A percentile compares a stretch with the other conserved stretches of the same genome.
Conservation (phyloP, 2,329 filamentous ascomycete genomes). For the Macroventuria anomochaeta region DNA sequence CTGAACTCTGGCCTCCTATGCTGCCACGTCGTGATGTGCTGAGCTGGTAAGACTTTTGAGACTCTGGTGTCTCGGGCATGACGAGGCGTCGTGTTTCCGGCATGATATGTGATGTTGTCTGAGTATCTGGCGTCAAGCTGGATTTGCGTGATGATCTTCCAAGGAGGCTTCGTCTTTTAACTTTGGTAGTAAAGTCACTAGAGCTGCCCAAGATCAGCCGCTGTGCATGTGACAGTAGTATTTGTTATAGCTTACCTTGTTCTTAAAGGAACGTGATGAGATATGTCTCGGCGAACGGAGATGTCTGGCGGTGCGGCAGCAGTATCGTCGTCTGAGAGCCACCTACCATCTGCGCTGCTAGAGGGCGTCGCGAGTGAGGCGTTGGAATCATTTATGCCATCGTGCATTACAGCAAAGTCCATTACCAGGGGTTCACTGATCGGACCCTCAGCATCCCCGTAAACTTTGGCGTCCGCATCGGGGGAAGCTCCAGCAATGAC, state of each 20-base stretch:
- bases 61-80: conserved; percentile 27
- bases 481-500: conserved; percentile 28
- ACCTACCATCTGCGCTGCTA: conserved; percentile 24
- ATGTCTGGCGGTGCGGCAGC: conserved; percentile 45
- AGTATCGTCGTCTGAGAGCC: conserved; percentile 39
- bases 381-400: conserved; percentile 29
- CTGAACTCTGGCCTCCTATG: conserved; percentile 15
- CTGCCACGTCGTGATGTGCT: conserved; percentile 24
- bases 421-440: conserved; percentile 41
- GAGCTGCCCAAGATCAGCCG: conserved; percentile 31
- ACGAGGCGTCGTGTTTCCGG: conserved; percentile 11
- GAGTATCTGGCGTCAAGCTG: conserved; percentile 18
- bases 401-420: conserved; percentile 38
- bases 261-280: conserved; percentile 42
- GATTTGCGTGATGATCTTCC: conserved; percentile 12
- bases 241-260: conserved; percentile 39
- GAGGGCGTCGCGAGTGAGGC: conserved; percentile 26
- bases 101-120: conserved; percentile 12
- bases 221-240: background rate
- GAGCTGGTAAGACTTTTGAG: conserved; percentile 18
- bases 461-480: conserved; percentile 22
- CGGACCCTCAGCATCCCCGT: conserved; percentile 27
- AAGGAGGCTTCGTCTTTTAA: conserved; percentile 23
- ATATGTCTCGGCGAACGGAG: conserved; percentile 40
- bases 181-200: conserved; percentile 29